phyloP scores from a whole-genome alignment of 768 basidiomycete genomes.

The Crucibulum laeve region DNA sequence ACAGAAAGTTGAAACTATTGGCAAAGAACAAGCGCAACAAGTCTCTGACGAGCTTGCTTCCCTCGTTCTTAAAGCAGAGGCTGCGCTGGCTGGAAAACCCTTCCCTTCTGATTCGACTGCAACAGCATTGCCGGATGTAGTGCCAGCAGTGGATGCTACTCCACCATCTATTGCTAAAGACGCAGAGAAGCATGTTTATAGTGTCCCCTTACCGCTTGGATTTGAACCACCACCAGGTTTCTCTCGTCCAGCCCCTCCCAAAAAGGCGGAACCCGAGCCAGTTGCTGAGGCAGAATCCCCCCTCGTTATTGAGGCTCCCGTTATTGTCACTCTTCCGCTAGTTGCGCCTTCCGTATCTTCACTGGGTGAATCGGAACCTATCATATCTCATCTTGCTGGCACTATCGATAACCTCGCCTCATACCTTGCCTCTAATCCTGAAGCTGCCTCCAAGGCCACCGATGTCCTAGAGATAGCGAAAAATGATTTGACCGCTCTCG shows the following conservation, averaged over 20 bases:
- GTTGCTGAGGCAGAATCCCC: too few species aligned
- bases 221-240: conserved; percentile 94
- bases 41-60: conserved; percentile 64
- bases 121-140: conserved; percentile 16
- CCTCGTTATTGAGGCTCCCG: conserved; percentile 21
- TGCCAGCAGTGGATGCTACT: conserved; percentile 13
- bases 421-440: conserved; percentile 73
- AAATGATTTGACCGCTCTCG: conserved; percentile 74
- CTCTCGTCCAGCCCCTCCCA: conserved; percentile 52
- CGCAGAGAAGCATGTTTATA: conserved; percentile 48
- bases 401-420: conserved; percentile 91
- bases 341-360: conserved; percentile 78
- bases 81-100: conserved; percentile 50
- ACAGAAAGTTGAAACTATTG: conserved; percentile 38
- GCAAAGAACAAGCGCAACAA: conserved; percentile 39
- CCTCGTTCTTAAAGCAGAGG: conserved; percentile 70
- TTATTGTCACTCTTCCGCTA: conserved; percentile 54
- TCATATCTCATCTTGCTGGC: conserved; percentile 85
- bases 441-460: conserved; percentile 61
- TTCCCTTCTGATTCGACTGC: conserved; percentile 19
- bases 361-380: conserved; percentile 76
- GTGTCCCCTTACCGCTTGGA: conserved; percentile 79
- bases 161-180: conserved; percentile 9
- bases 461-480: conserved; percentile 80
- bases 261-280: conserved; percentile 25